Conservation (phyloP, 2,329 filamentous ascomycete species). For the Phaeoacremonium minimum region DNA sequence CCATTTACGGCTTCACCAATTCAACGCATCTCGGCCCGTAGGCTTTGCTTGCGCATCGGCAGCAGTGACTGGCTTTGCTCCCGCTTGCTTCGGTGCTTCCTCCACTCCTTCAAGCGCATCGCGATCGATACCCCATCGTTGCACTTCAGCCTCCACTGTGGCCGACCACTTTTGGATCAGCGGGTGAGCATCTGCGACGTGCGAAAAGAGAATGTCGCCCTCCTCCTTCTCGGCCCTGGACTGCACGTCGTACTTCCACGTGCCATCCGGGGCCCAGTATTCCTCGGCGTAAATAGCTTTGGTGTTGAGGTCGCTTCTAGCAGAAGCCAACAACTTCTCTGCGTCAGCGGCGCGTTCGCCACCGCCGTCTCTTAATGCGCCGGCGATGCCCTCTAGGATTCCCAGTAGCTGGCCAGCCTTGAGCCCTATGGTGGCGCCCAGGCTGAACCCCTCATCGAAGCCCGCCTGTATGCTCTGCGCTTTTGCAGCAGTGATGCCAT, state of each 20-base stretch:
- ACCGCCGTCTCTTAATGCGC: slow-evolving; percentile 32
- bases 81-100: slow-evolving; percentile 8
- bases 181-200: slow-evolving; percentile 66
- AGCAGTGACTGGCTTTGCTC: slow-evolving; percentile 2
- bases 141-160: slow-evolving; percentile 34
- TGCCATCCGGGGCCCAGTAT: slow-evolving; percentile 68
- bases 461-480: slow-evolving; percentile 73
- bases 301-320: slow-evolving; percentile 55
- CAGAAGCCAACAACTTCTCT: slow-evolving; percentile 36
- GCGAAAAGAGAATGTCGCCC: slow-evolving; percentile 45
- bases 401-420: slow-evolving; percentile 73
- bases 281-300: slow-evolving; percentile 58
- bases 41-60: too few relatives aligned
- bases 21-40: slow-evolving; percentile 15
- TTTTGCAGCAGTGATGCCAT: slow-evolving; percentile 77
- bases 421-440: slow-evolving; percentile 78
- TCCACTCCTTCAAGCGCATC: slow-evolving; percentile 11
- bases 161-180: slow-evolving; percentile 58
- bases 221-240: slow-evolving; percentile 18
- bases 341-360: slow-evolving; percentile 16
- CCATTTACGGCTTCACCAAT: slow-evolving; percentile 15
- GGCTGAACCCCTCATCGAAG: slow-evolving; percentile 85
- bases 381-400: slow-evolving; percentile 66
- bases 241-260: slow-evolving; percentile 62
- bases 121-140: slow-evolving; percentile 25